Conservation (phyloP, 306 rosid species). For the Alnus glutinosa region DNA sequence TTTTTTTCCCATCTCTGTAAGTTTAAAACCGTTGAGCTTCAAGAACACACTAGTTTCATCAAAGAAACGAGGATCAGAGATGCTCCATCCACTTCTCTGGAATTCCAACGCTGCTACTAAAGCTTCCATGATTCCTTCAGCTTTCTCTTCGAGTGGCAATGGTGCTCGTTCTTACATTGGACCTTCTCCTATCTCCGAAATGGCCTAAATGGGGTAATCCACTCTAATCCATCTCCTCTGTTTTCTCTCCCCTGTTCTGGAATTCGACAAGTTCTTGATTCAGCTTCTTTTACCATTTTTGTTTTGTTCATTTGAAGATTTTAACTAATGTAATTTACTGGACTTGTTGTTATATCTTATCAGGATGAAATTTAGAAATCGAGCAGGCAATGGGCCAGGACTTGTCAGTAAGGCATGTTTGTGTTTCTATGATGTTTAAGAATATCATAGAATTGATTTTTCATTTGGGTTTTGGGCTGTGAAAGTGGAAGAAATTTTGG, state of each 20-base stretch:
- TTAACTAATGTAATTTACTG: not conserved
- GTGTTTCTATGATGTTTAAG: slow-evolving; percentile 15
- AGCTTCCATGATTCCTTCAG: slow-evolving; percentile 36
- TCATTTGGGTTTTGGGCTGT: not conserved
- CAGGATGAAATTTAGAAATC: slow-evolving; percentile 59
- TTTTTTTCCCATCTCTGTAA: too few species aligned
- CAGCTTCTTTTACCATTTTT: not conserved
- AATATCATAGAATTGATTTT: too few species aligned
- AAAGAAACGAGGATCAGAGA: slow-evolving; percentile 14
- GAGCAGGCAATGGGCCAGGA: slow-evolving; percentile 39
- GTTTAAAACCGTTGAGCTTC: too few species aligned
- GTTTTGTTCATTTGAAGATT: not conserved
- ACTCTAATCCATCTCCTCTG: not conserved
- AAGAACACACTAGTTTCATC: not conserved
- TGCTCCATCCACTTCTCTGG: slow-evolving; percentile 61
- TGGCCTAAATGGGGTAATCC: slow-evolving; percentile 61
- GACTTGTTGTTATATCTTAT: not conserved
- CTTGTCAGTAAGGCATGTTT: slow-evolving; percentile 51
- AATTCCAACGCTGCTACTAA: slow-evolving; percentile 40
- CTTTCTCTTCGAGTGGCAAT: slow-evolving; percentile 13
- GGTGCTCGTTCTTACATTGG: slow-evolving; percentile 29
- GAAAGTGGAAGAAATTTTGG: not conserved
- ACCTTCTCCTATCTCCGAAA: slow-evolving; percentile 33
- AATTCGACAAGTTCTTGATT: not conserved
- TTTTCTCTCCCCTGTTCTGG: not conserved